Evolutionary conservation across 306 rosid species (phyloP).

Genomic region (Neltuma alba): DNA sequence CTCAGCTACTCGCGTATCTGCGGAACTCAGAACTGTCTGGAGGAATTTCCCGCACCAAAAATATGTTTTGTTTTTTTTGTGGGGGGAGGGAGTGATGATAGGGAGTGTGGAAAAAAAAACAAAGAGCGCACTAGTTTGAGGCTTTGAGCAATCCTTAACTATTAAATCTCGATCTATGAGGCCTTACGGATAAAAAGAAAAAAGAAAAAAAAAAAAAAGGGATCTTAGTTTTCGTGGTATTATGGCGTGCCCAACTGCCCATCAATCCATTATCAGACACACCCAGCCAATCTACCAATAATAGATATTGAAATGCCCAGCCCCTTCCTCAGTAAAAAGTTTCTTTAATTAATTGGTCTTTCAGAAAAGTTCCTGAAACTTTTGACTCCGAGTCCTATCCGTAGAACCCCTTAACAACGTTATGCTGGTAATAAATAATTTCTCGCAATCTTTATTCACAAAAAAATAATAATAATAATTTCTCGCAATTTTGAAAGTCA

Average conservation of each 20-base stretch:
- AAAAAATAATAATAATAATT: too few relatives aligned
- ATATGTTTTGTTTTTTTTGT: too few relatives aligned
- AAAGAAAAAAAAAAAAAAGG: fast-evolving
- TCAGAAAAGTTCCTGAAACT: neutral
- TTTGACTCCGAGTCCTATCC: neutral
- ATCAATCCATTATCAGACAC: neutral
- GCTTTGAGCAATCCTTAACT: neutral
- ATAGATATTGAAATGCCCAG: neutral
- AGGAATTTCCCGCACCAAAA: neutral
- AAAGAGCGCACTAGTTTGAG: conserved; percentile 29
- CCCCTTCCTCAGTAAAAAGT: neutral
- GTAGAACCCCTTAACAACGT: neutral
- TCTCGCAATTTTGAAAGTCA: too few relatives aligned
- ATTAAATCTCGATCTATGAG: neutral
- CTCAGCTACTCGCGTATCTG: neutral
- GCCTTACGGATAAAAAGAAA: neutral
- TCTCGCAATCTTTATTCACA: too few relatives aligned
- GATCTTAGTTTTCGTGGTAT: neutral
- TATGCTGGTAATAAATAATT: neutral
- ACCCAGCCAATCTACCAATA: neutral
- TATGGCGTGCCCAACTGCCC: neutral
- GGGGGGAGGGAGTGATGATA: too few relatives aligned
- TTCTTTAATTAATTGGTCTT: neutral
- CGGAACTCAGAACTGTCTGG: neutral
- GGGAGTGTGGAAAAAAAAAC: fast-evolving